Evolutionary conservation across 1,139 yeast species (phyloP), one percentile per base, ranked within the genome.

Genomic region (Scheffersomyces segobiensis): DNA sequence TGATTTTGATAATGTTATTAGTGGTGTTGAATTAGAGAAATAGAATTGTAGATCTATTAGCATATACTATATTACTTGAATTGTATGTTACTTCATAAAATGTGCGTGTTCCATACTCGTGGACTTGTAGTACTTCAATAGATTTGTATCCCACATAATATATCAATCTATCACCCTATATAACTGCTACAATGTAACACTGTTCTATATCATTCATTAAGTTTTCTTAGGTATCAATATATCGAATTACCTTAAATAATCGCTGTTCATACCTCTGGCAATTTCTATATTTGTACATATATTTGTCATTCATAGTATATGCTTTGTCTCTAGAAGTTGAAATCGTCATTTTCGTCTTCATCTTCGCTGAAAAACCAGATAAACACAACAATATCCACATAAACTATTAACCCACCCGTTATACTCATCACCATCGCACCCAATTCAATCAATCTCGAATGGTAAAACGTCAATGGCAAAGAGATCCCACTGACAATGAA

Each of bases 391-490:
- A 89, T 88, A 63, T 89, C 89, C 12, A 81, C 71, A 69, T 89
- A 89, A n/a, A 89, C 89, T 55, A 88, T 81, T 61, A 87, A 72
- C 21, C 96, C 96, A 22, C 96, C 96, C 39, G 78, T 60, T 52
- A 86, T 80, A 75, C 93, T 86, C 88, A 89, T 85, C 8, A 86
- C 62, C 68, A 85, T 80, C 32, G 91, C 86, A 50, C 87, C 84
- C 39, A 85, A 68, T 20, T 79, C 80, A 48, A 89, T 87, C 57
- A 88, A 70, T 26, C 78, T 72, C 54, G 86, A 82, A 69, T 88
- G 93, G 70, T 81, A 86, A 51, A 89, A 80, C 7, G 87, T 86
- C 52, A 87, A 64, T 1, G 96, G 95, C 56, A 89, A 75, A 10
- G 87, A 81, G 14, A 88, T 73, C 18, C 95, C 96, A 71, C 91